Evolutionary conservation across 1,139 yeast genomes (phyloP).

Genomic region (Lodderomyces orthopsilosis): DNA sequence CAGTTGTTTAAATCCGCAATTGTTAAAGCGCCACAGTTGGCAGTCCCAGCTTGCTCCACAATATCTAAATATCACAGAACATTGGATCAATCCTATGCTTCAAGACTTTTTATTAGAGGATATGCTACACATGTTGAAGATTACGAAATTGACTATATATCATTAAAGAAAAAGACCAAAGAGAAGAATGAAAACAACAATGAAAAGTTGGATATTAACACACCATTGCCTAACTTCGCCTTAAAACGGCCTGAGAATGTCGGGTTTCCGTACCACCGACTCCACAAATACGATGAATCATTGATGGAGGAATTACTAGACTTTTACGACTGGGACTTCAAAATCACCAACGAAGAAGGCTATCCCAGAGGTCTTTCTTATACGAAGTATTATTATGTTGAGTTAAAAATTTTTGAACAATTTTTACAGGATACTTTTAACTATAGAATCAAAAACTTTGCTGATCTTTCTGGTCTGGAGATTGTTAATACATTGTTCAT

Average conservation of each 20-base stretch:
- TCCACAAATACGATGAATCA: background rate
- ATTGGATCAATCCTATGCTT: background rate
- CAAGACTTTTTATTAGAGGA: background rate
- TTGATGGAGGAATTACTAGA: background rate
- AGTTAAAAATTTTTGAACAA: slow-evolving; percentile 21
- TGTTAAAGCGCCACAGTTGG: background rate
- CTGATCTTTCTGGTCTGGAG: slow-evolving; percentile 29
- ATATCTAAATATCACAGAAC: background rate
- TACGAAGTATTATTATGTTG: slow-evolving; percentile 20
- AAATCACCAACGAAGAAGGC: slow-evolving; percentile 4
- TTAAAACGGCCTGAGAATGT: background rate
- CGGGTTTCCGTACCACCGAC: background rate
- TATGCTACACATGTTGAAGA: slow-evolving; percentile 14
- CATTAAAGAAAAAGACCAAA: slow-evolving; percentile 29
- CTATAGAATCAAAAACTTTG: slow-evolving; percentile 20
- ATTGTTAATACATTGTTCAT: slow-evolving; percentile 27
- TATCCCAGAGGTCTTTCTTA: slow-evolving; percentile 14
- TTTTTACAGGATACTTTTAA: slow-evolving; percentile 25
- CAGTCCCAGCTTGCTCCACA: background rate
- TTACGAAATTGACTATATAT: slow-evolving; percentile 37
- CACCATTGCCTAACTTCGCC: background rate
- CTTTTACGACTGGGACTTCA: background rate
- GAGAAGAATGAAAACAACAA: background rate
- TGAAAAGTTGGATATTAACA: background rate
- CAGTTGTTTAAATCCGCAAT: background rate